These are phyloP conservation scores for Rhizopogon salebrosus DNA, from an alignment of 768 basidiomycete species.

Conservation along the genomic window DNA sequence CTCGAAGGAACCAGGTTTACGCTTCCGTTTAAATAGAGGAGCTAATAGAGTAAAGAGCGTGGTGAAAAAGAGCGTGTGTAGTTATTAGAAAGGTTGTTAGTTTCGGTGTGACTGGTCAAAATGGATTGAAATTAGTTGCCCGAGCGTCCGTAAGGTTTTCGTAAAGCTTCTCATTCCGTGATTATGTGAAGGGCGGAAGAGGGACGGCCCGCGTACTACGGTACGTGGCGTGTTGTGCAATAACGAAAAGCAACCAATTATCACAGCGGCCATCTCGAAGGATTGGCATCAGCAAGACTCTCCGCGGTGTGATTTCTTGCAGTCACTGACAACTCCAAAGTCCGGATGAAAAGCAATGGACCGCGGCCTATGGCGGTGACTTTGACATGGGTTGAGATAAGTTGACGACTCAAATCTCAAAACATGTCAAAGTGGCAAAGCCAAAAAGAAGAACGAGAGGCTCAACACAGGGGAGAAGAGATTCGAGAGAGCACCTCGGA, in stretches of 20 bases:
- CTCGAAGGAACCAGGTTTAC: not conserved
- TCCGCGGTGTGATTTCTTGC: constrained; percentile 54
- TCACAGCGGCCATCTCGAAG: constrained; percentile 18
- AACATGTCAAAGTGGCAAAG: not conserved
- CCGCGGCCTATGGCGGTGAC: constrained; percentile 68
- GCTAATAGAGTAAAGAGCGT: constrained; percentile 12
- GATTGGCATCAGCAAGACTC: constrained; percentile 34
- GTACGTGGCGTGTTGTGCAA: not conserved
- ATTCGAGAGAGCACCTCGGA: not conserved
- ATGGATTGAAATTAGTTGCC: constrained; percentile 1
- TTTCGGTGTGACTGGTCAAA: not conserved
- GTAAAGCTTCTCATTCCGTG: constrained; percentile 1
- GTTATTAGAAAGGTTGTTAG: not conserved
- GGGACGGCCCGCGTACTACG: too few species aligned
- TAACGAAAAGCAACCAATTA: not conserved
- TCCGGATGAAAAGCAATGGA: constrained; percentile 56
- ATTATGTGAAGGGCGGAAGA: constrained; percentile 3
- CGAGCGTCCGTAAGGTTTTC: constrained; percentile 1
- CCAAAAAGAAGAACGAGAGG: not conserved
- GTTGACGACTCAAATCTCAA: too few species aligned
- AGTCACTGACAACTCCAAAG: constrained; percentile 42
- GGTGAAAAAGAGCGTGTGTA: constrained; percentile 11
- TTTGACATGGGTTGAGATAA: too few species aligned
- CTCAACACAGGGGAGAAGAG: not conserved
- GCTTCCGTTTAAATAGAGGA: constrained; percentile 1